Conservation (phyloP, 2,329 filamentous ascomycete species). For the Pezicula radicicola region DNA sequence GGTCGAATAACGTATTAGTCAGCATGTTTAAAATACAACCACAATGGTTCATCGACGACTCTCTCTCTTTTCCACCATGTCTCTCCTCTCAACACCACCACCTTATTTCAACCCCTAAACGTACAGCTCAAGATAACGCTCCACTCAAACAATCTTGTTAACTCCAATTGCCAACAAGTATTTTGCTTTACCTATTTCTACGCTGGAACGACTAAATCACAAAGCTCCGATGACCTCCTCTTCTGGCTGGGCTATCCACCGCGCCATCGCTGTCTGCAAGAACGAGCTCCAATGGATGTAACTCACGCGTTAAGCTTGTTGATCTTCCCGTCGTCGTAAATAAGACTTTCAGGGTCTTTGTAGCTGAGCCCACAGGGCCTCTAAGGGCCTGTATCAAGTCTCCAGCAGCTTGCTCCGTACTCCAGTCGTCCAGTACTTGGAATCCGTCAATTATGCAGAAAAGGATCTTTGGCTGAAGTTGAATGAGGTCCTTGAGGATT, state of each 20-base stretch:
- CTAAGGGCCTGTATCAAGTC: not conserved
- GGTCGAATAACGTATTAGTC: no score
- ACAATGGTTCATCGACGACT: no score
- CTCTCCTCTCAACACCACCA: no score
- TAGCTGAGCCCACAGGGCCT: not conserved
- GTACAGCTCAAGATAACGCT: no score
- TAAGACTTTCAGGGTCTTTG: not conserved
- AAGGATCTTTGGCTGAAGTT: not conserved
- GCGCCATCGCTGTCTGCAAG: conserved; percentile 5
- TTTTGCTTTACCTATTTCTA: no score
- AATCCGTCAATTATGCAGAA: conserved; percentile 8
- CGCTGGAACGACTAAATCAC: not conserved
- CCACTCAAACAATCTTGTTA: no score
- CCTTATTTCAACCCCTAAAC: no score
- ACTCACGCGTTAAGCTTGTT: not conserved
- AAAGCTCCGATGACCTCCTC: not conserved
- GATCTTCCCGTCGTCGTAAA: conserved; percentile 2
- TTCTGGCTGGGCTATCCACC: conserved; percentile 1
- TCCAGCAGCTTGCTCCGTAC: not conserved
- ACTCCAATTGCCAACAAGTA: no score
- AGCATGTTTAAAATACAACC: no score
- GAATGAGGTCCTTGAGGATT: not conserved
- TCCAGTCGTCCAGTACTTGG: conserved; percentile 3
- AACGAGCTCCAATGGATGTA: not conserved
- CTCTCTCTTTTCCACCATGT: no score